Evolutionary conservation across 805 yeast species (phyloP).

Genomic region (Candida tibetensis): DNA sequence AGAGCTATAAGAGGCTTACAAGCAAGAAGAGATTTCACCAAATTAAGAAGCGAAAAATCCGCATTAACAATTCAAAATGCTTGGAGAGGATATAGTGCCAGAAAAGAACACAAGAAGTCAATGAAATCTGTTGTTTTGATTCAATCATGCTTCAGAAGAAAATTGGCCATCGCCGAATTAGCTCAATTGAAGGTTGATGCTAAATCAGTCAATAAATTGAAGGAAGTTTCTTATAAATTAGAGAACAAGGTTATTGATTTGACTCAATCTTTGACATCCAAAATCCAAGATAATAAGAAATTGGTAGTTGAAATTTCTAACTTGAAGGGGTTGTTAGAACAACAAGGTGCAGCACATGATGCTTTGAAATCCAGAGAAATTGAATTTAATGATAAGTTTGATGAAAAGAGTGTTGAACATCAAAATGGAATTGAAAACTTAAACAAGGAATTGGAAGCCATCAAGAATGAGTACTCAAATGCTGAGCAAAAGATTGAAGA

Average conservation of each 20-base stretch:
- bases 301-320: slow-evolving; percentile 59
- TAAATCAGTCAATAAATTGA: slow-evolving; percentile 82
- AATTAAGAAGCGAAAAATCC: slow-evolving; percentile 55
- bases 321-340: slow-evolving; percentile 46
- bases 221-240: slow-evolving; percentile 87
- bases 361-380: slow-evolving; percentile 53
- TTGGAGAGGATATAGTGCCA: slow-evolving; percentile 66
- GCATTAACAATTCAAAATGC: slow-evolving; percentile 72
- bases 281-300: slow-evolving; percentile 77
- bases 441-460: slow-evolving; percentile 52
- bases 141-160: slow-evolving; percentile 77
- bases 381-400: slow-evolving; percentile 48
- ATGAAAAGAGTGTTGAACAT: slow-evolving; percentile 46
- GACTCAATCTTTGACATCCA: slow-evolving; percentile 77
- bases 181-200: slow-evolving; percentile 76
- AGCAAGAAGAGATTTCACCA: slow-evolving; percentile 50
- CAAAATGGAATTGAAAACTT: slow-evolving; percentile 45
- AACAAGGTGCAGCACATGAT: slow-evolving; percentile 52
- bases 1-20: slow-evolving; percentile 49
- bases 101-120: slow-evolving; percentile 46
- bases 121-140: slow-evolving; percentile 61
- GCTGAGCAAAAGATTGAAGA: slow-evolving; percentile 61
- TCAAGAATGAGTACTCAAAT: slow-evolving; percentile 54
- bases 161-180: slow-evolving; percentile 65
- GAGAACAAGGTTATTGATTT: slow-evolving; percentile 97